Evolutionary conservation across 108 stramenopile species (phyloP).

Genomic region (Fragilariopsis cylindrus): DNA sequence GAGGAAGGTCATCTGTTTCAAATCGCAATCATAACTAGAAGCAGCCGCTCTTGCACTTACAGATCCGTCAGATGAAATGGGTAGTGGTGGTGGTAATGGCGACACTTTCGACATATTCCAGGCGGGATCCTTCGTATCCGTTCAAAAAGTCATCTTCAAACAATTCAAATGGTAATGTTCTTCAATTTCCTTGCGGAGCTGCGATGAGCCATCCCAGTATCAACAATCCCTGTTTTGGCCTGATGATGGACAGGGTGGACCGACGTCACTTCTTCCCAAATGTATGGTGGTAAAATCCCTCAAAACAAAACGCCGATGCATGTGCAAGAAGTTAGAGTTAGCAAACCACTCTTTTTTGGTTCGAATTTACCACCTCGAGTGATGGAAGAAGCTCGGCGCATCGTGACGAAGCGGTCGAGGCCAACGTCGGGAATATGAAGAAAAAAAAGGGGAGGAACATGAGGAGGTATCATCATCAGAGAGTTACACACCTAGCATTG

Average conservation of each 20-base stretch:
- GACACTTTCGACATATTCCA: not conserved
- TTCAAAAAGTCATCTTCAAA: not conserved
- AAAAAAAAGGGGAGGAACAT: conserved; percentile 19
- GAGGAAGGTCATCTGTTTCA: not conserved
- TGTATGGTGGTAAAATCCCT: not conserved
- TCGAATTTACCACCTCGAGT: conserved; percentile 67
- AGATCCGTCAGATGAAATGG: conserved; percentile 30
- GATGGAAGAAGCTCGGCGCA: conserved; percentile 54
- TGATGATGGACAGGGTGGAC: not conserved
- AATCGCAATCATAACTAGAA: conserved; percentile 37
- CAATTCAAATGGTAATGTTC: not conserved
- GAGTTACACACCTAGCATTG: conserved; percentile 22
- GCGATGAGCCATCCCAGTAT: conserved; percentile 4
- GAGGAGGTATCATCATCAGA: conserved; percentile 24
- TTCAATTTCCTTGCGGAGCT: conserved; percentile 8
- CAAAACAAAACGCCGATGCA: conserved; percentile 47
- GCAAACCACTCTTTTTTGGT: conserved; percentile 87
- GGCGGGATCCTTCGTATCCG: not conserved
- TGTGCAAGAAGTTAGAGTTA: conserved; percentile 65
- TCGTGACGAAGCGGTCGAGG: conserved; percentile 29
- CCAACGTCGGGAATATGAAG: conserved; percentile 10
- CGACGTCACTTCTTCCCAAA: not conserved
- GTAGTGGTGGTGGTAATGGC: not conserved
- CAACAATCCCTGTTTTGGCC: not conserved
- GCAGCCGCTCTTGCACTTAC: conserved; percentile 46